Percentiles rank a stretch among this genome's conserved stretches.
Evolutionary conservation across 1,139 yeast species (phyloP).

Genomic region (Geotrichum macrosporum): DNA sequence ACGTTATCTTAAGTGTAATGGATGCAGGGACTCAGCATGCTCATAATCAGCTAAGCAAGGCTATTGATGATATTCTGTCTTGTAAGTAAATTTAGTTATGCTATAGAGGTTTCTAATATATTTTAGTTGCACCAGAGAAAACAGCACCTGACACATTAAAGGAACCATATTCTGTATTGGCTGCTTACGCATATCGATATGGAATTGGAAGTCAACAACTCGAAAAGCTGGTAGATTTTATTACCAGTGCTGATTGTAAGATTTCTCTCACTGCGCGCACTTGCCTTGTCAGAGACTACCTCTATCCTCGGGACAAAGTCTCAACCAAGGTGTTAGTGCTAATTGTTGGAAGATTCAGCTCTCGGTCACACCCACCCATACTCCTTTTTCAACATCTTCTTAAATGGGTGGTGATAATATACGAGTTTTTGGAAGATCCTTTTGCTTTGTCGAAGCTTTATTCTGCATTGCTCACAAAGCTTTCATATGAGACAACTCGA

Average conservation of each 20-base stretch:
- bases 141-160: conserved; percentile 7
- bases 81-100: neutral
- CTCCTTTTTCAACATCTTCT: conserved; percentile 31
- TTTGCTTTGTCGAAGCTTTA: conserved; percentile 32
- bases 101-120: neutral
- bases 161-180: conserved; percentile 8
- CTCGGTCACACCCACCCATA: conserved; percentile 5
- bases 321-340: conserved; percentile 20
- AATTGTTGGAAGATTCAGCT: conserved; percentile 13
- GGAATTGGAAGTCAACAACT: conserved; percentile 20
- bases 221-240: conserved; percentile 16
- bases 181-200: conserved; percentile 10
- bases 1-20: neutral
- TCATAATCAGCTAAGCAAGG: conserved; percentile 18
- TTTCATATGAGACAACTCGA: conserved; percentile 46
- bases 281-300: conserved; percentile 22
- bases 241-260: conserved; percentile 18
- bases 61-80: conserved; percentile 6
- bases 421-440: conserved; percentile 34
- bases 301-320: conserved; percentile 19
- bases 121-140: conserved; percentile 9
- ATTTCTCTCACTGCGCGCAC: conserved; percentile 16
- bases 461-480: conserved; percentile 42
- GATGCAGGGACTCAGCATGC: neutral
- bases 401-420: conserved; percentile 42